These are phyloP conservation scores for Inosperma sp. DNA, from an alignment of 768 basidiomycete species.

Conservation along the genomic window DNA sequence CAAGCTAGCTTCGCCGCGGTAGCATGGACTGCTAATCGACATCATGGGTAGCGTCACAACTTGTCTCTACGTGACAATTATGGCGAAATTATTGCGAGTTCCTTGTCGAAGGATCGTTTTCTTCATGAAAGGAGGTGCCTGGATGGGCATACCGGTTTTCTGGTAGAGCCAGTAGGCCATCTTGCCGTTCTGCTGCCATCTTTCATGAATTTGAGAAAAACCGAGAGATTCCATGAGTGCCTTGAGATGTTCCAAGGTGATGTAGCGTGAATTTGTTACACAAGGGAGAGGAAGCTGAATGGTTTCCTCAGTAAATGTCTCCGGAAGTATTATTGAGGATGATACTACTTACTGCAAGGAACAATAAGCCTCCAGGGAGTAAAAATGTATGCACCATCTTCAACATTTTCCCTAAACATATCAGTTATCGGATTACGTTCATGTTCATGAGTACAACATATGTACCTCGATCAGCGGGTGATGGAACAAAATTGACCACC, in stretches of 20 bases:
- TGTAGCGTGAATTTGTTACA: slow-evolving; percentile 79
- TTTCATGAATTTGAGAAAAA: slow-evolving; percentile 53
- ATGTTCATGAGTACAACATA: too few species aligned
- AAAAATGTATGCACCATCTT: slow-evolving; percentile 55
- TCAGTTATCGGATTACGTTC: too few species aligned
- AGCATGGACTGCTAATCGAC: too few species aligned
- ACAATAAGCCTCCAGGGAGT: slow-evolving; percentile 51
- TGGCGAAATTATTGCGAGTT: slow-evolving; percentile 75
- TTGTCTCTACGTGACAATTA: slow-evolving; percentile 38
- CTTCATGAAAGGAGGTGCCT: slow-evolving; percentile 37
- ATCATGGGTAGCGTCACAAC: too few species aligned
- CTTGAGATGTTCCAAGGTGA: slow-evolving; percentile 55
- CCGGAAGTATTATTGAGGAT: not conserved
- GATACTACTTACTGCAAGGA: slow-evolving; percentile 57
- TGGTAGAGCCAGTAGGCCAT: slow-evolving; percentile 84
- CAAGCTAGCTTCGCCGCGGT: too few species aligned
- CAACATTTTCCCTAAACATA: slow-evolving; percentile 82
- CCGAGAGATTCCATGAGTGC: slow-evolving; percentile 59
- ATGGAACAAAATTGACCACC: slow-evolving; percentile 86
- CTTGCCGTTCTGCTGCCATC: slow-evolving; percentile 69
- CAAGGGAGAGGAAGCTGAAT: slow-evolving; percentile 79
- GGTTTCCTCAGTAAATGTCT: slow-evolving; percentile 4
- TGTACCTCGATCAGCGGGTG: slow-evolving; percentile 68
- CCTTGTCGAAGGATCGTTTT: slow-evolving; percentile 62
- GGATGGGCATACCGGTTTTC: slow-evolving; percentile 30